These are phyloP conservation scores for Aristolochia fimbriata DNA, from an alignment of 164 flowering plant genomes.

Conservation along the genomic window DNA sequence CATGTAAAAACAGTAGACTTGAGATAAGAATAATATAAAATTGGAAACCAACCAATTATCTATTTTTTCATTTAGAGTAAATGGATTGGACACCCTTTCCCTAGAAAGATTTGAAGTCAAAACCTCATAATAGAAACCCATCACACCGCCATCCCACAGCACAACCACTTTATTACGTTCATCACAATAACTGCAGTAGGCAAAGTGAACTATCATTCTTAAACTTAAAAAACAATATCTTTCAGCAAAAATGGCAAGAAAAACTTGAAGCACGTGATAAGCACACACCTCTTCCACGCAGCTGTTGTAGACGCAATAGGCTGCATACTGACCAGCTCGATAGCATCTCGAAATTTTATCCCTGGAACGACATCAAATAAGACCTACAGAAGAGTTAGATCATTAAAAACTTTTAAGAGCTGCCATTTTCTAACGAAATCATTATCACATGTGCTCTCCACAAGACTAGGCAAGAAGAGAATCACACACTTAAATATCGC, in stretches of 20 bases:
- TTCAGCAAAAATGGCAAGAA: neutral
- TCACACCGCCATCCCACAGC: too few relatives aligned
- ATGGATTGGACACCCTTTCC: too few relatives aligned
- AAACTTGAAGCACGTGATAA: neutral
- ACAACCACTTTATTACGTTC: too few relatives aligned
- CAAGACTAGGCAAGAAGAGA: neutral
- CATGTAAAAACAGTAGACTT: too few relatives aligned
- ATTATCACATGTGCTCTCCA: neutral
- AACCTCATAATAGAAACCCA: too few relatives aligned
- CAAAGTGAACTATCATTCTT: too few relatives aligned
- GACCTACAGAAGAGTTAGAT: slow-evolving; percentile 42
- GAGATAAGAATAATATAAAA: too few relatives aligned
- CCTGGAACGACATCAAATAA: slow-evolving; percentile 92
- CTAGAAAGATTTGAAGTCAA: too few relatives aligned
- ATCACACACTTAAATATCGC: neutral
- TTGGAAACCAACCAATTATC: too few relatives aligned
- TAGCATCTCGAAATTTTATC: slow-evolving; percentile 82
- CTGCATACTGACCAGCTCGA: slow-evolving; percentile 90
- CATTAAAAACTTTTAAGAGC: neutral
- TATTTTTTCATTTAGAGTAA: too few relatives aligned
- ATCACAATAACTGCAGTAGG: too few relatives aligned
- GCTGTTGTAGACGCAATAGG: slow-evolving; percentile 67
- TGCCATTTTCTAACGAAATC: neutral
- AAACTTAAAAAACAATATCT: neutral
- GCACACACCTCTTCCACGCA: slow-evolving; percentile 77